Base-by-base conservation (phyloP, 129 eudicot species). In the Pittosporum tobira region DNA sequence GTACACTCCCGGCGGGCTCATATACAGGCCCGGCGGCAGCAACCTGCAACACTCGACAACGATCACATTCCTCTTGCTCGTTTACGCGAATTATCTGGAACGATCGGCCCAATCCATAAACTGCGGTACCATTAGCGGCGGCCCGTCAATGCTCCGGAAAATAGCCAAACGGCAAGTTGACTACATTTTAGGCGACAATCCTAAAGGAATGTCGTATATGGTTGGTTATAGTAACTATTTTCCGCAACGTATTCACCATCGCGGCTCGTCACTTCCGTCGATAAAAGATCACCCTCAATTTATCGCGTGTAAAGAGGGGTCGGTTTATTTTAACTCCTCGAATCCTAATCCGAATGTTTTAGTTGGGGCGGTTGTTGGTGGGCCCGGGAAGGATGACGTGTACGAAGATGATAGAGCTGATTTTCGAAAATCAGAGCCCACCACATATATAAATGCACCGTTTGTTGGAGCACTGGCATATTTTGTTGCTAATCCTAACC, bases 391-490 rank as follows among this genome's bases (percentile, higher is more conserved):
- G 43, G 94, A 91, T 44, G 98, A 91, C 46, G 55, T 15, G 38
- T 91, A 78, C 42, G 94, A 65, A 8, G 98, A 91, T 70, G 85
- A 83, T 67, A 71, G 98, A 58, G 78, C 34, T 15, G 94, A 86
- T 76, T 86, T 73, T 69, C 57, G 70, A 48, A 81, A 91, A 54
- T 86, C 98, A 0, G 98, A 91, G 64, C 98, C 98, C 14, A 83
- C 98, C 0, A 91, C 98, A 1, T 91, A 91, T 23, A 87, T 83
- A 45, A 91, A 91, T 72, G 98, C 98, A 18, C 98, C 98, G 4
- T 83, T 91, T 67, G 94, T 91, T 22, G 98, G 98, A 48, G 96
- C 62, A 31, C 74, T 91, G 29, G 98, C 96, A 6, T 91, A 75
- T 65, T 86, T 91, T 67, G 64, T 59, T 16, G 94, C 94, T 48